Percentiles rank a stretch among this genome's conserved stretches.
Evolutionary conservation across 164 flowering plant species (phyloP).

Genomic region (Aristolochia californica): DNA sequence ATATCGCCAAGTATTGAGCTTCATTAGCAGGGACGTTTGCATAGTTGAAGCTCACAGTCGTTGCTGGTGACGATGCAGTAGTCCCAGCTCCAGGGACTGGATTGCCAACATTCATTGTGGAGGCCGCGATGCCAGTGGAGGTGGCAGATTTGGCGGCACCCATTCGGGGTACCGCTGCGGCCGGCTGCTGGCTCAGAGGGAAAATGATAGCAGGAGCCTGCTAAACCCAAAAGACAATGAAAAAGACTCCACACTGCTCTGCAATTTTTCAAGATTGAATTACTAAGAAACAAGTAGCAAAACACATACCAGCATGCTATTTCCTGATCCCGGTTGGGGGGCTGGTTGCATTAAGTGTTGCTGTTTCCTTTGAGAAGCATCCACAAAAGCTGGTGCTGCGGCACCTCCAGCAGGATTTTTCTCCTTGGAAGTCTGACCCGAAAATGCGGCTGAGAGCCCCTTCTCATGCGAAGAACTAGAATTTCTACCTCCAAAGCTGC

Average conservation of each 20-base stretch:
- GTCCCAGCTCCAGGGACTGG: constrained; percentile 23
- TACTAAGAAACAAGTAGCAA: background rate
- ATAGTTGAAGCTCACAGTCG: constrained; percentile 71
- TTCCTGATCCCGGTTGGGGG: constrained; percentile 53
- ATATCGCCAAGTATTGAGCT: constrained; percentile 73
- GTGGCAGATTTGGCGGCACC: constrained; percentile 34
- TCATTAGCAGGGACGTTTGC: constrained; percentile 64
- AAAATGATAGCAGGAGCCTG: constrained; percentile 78
- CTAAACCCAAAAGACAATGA: constrained; percentile 16
- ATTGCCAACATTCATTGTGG: constrained; percentile 23
- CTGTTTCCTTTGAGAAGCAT: constrained; percentile 30
- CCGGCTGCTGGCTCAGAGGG: constrained; percentile 77
- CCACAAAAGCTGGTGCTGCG: constrained; percentile 28
- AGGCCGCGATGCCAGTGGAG: constrained; percentile 14
- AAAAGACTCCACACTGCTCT: background rate
- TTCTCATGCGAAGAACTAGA: constrained; percentile 45
- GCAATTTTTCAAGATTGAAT: too few species aligned
- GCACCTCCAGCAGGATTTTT: constrained; percentile 29
- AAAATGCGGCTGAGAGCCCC: constrained; percentile 20
- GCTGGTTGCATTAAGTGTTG: constrained; percentile 63
- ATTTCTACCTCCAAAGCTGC: constrained; percentile 31
- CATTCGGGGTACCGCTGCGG: constrained; percentile 38
- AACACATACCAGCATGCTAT: constrained; percentile 48
- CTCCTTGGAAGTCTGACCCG: constrained; percentile 32
- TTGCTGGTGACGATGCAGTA: constrained; percentile 23